A percentile compares a stretch with the other conserved stretches of the same genome.
phyloP scores from a whole-genome alignment of 805 yeast species.

The Candida silvatica region DNA sequence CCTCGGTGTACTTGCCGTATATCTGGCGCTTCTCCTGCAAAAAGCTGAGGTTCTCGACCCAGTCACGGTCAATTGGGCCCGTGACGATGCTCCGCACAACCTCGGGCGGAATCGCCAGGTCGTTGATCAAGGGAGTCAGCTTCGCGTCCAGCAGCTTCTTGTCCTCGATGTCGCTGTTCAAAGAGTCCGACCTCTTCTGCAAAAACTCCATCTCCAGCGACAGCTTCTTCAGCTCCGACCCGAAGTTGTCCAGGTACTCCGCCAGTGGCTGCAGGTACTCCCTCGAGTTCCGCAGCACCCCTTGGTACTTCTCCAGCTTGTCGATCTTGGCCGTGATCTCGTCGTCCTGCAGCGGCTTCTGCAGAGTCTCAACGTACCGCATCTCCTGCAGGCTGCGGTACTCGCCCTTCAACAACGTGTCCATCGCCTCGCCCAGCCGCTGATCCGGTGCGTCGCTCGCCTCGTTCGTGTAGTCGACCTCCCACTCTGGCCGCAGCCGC shows the following conservation, averaged over 20 bases:
- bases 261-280: constrained; percentile 35
- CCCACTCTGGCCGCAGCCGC: constrained; percentile 21
- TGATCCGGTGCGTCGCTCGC: constrained; percentile 9
- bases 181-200: constrained; percentile 40
- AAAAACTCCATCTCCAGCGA: constrained; percentile 56
- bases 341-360: constrained; percentile 7
- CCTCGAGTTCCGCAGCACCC: constrained; percentile 23
- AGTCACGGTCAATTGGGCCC: constrained; percentile 47
- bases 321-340: constrained; percentile 15
- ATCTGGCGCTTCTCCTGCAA: constrained; percentile 50
- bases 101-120: constrained; percentile 67
- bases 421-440: constrained; percentile 8
- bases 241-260: constrained; percentile 45
- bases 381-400: constrained; percentile 16
- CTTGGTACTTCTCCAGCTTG: constrained; percentile 15
- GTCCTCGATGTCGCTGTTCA: constrained; percentile 37
- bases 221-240: constrained; percentile 43
- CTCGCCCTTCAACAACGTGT: constrained; percentile 4
- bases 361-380: constrained; percentile 13
- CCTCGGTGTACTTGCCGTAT: constrained; percentile 31
- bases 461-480: constrained; percentile 17
- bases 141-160: constrained; percentile 40
- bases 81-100: constrained; percentile 48
- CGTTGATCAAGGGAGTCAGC: constrained; percentile 70
- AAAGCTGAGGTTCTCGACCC: constrained; percentile 62